Evolutionary conservation across 2,329 filamentous ascomycete genomes (phyloP), one percentile per base, ranked within the genome.

Genomic region (Penicillium brasilianum): DNA sequence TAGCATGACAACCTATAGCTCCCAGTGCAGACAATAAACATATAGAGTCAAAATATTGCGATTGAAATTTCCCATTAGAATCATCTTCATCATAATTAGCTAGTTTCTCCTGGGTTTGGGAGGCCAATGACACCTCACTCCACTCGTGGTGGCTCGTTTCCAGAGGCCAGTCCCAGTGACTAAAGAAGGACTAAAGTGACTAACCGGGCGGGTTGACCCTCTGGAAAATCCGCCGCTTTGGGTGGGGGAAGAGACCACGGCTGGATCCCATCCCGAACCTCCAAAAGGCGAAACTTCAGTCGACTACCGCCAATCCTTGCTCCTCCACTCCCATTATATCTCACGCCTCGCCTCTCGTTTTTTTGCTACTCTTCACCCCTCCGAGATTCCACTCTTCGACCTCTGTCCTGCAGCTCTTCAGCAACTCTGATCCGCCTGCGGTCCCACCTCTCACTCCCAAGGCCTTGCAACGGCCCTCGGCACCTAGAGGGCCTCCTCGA

Each of bases 391-490:
- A 52, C 20, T 39, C 18, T 14, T 53, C 32, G 32, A 37, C 18
- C 6, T 18, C 25, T 20, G 37, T 54, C 36, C 22, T 28, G 16
- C 51, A 54, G 52, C 52, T 44, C 36, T 54, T 54, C 52, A 44
- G 52, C 52, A 32, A 54, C 20, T 14, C 34, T 44, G 18, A 16
- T 41, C 16, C 25, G 14, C 18, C 22, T 37, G 39, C 41, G 37
- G 48, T 30, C 18, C 50, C n/a, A 20, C 50, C 32, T 34, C 34
- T 20, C 18, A 8, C 9, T 13, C 10, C 20, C 18, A 6, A 30
- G 44, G 58, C 37, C 13, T 32, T 6, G 14, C 9, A 58, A 60
- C 61, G 61, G 61, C 55, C 37, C 61, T 63, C 55, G 55, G 55
- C 60, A 46, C 36, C 57, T 50, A 49, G 36, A 39, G 58, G 53